Evolutionary conservation across 306 rosid species (phyloP), one percentile per base, ranked within the genome.

Genomic region (Erythrophleum fordii): DNA sequence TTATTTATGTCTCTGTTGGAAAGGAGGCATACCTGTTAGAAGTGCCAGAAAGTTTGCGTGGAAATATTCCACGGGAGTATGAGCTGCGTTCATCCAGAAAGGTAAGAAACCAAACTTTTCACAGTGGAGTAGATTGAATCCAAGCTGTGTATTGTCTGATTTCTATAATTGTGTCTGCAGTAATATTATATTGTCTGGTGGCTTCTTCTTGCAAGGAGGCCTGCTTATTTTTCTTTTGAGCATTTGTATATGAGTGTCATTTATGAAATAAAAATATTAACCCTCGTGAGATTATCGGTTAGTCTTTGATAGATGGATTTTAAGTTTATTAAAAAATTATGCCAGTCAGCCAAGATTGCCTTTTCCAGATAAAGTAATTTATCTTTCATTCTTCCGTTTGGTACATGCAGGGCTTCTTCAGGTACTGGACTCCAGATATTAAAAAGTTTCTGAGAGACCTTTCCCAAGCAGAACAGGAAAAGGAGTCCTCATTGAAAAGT

Each of bases 361-460:
- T 42, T 42, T 29, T 42, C 48, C 16, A 12, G 20, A 68, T 68
- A 3, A 20, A 42, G 11, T 41, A 49, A 14, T 35, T 77, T 55
- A 59, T 69, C 67, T 83, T 65, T 84, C 44, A 69, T 59, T 52
- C 76, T 82, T 71, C 59, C 18, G 17, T 80, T 72, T 80, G 87
- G 79, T 81, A 62, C 82, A 52, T 87, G 83, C 90, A 95, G 99
- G 99, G 99, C 34, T 88, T 88, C 85, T 92, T 72, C 79, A 86
- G 97, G 86, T 95, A 95, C 79, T 95, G 99, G 98, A 89, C 97
- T 85, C 97, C 98, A 55, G 85, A 69, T 80, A 89, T 93, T 55
- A 95, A 92, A 86, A 64, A 26, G 55, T 84, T 84, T 72, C 69
- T 95, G 66, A 84, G 82, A 69, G 89, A 89, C 86, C 97, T 93